phyloP scores from a whole-genome alignment of 1,284 basidiomycete species.

The Paramarasmius palmivorus region DNA sequence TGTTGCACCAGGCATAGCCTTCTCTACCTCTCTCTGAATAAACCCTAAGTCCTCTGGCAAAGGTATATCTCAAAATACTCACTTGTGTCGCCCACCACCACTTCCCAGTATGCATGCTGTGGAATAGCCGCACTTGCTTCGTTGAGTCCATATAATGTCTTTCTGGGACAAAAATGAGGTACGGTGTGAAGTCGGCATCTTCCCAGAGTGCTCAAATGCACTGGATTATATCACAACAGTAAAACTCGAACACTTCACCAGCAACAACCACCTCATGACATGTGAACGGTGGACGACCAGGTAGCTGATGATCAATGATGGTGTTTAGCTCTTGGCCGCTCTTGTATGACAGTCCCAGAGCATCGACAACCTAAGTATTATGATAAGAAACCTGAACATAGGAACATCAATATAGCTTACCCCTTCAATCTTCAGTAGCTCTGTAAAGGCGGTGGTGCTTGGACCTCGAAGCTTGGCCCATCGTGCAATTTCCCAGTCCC shows the following conservation, averaged over 20 bases:
- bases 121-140: constrained; percentile 19
- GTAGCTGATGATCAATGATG: constrained; percentile 8
- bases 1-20: constrained; percentile 32
- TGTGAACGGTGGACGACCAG: not conserved
- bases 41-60: not conserved
- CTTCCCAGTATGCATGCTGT: constrained; percentile 35
- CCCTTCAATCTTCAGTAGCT: constrained; percentile 3
- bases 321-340: not conserved
- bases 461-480: constrained; percentile 9
- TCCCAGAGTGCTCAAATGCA: constrained; percentile 6
- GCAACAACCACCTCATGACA: constrained; percentile 6
- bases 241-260: constrained; percentile 12
- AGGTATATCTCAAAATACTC: too few species aligned
- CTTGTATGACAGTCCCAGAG: not conserved
- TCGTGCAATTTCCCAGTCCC: constrained; percentile 5
- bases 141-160: constrained; percentile 26
- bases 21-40: constrained; percentile 28
- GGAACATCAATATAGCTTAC: constrained; percentile 1
- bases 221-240: constrained; percentile 3
- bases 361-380: not conserved
- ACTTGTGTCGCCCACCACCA: constrained; percentile 43
- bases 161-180: constrained; percentile 30
- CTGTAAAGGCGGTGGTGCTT: constrained; percentile 5
- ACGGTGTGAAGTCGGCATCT: constrained; percentile 10
- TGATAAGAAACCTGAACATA: too few species aligned